phyloP scores from a whole-genome alignment of 805 yeast genomes.

The Sugiyamaella floridensis region DNA sequence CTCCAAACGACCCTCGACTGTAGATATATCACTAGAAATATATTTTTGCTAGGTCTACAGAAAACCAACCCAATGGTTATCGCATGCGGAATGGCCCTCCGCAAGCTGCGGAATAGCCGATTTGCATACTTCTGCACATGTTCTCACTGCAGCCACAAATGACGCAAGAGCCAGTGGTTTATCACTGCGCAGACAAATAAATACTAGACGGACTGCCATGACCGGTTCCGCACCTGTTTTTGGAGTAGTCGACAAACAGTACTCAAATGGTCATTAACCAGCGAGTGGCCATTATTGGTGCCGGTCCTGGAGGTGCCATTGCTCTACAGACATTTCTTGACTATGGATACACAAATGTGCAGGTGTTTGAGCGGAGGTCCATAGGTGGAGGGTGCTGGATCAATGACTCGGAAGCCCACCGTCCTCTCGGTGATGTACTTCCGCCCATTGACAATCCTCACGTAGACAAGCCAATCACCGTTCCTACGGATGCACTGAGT shows the following conservation, averaged over 20 bases:
- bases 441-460: not conserved
- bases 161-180: not conserved
- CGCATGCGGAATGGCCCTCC: not conserved
- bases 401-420: not conserved
- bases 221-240: no score
- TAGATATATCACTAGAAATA: no score
- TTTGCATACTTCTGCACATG: not conserved
- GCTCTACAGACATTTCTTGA: slow-evolving; percentile 11
- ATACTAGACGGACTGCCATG: no score
- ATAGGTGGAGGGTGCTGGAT: slow-evolving; percentile 15
- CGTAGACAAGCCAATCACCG: not conserved
- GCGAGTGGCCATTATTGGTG: slow-evolving; percentile 14
- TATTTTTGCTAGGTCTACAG: no score
- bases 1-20: no score
- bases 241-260: not conserved
- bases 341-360: slow-evolving; percentile 11
- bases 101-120: not conserved
- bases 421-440: not conserved
- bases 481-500: slow-evolving; percentile 1
- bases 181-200: not conserved
- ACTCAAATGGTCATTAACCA: not conserved
- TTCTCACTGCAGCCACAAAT: not conserved
- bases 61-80: no score
- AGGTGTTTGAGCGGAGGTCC: slow-evolving; percentile 11
- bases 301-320: slow-evolving; percentile 15